A percentile compares a stretch with the other conserved stretches of the same genome.
Evolutionary conservation across 2,329 filamentous ascomycete species (phyloP).

Genomic region (Sclerotinia trifoliorum): DNA sequence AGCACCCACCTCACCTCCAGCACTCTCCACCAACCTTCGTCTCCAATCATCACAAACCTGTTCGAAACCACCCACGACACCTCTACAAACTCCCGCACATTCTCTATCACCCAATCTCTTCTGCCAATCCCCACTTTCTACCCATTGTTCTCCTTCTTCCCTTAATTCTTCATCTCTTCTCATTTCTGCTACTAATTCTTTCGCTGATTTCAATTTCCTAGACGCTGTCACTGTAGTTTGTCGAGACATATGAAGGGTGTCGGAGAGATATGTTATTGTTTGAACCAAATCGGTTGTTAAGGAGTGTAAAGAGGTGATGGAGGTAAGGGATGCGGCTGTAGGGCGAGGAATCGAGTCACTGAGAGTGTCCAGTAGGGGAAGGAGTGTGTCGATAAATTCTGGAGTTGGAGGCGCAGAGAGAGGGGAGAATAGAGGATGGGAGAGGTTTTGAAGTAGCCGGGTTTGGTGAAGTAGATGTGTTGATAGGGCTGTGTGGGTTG

Average conservation of each 20-base stretch:
- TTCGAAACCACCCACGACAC: slow-evolving; percentile 90
- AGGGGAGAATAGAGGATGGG: slow-evolving; percentile 69
- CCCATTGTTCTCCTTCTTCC: slow-evolving; percentile 79
- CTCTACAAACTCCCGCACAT: slow-evolving; percentile 78
- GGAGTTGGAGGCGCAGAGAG: slow-evolving; percentile 61
- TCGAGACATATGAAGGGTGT: slow-evolving; percentile 90
- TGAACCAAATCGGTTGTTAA: slow-evolving; percentile 72
- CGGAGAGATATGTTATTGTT: slow-evolving; percentile 80
- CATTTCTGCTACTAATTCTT: slow-evolving; percentile 83
- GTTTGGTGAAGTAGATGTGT: slow-evolving; percentile 75
- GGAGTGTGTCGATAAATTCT: slow-evolving; percentile 65
- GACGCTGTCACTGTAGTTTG: slow-evolving; percentile 83
- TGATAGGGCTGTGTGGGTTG: slow-evolving; percentile 70
- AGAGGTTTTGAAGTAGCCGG: slow-evolving; percentile 70
- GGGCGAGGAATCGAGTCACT: slow-evolving; percentile 66
- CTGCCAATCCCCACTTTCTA: slow-evolving; percentile 81
- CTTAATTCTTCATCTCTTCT: slow-evolving; percentile 76
- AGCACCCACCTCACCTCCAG: slow-evolving; percentile 31
- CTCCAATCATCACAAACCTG: slow-evolving; percentile 85
- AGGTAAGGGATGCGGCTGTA: slow-evolving; percentile 61
- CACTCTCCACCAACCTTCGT: slow-evolving; percentile 67
- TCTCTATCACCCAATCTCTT: slow-evolving; percentile 72
- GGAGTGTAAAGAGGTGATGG: slow-evolving; percentile 65
- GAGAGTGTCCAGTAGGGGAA: slow-evolving; percentile 65
- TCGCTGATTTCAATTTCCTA: slow-evolving; percentile 74